Evolutionary conservation across 202 grass and related monocot genomes (phyloP).

Genomic region (Hordeum pubiflorum): DNA sequence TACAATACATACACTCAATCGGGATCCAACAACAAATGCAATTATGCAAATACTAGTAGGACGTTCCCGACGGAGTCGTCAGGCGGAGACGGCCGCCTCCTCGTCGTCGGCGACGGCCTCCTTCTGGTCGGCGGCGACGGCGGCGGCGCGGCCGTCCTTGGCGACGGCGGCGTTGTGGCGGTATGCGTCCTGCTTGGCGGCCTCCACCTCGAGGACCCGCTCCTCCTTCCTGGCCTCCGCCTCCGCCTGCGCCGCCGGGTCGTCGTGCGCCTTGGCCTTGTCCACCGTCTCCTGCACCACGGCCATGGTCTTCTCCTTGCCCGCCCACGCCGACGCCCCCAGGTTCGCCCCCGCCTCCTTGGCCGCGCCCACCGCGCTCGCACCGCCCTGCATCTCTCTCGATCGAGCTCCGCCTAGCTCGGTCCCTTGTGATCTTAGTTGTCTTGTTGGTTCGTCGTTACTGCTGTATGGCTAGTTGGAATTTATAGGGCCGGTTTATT

Average conservation of each 20-base stretch:
- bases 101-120: not conserved
- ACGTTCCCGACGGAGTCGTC: too few relatives aligned
- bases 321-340: slow-evolving; percentile 44
- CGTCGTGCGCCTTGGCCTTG: slow-evolving; percentile 34
- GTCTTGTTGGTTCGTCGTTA: too few relatives aligned
- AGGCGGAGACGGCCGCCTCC: not conserved
- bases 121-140: not conserved
- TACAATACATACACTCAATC: not conserved
- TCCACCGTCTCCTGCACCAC: slow-evolving; percentile 52
- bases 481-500: not conserved
- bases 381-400: slow-evolving; percentile 33
- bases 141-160: slow-evolving; percentile 13
- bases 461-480: not conserved
- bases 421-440: not conserved
- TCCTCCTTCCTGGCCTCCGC: slow-evolving; percentile 50
- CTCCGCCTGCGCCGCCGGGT: slow-evolving; percentile 37
- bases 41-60: not conserved
- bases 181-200: slow-evolving; percentile 36
- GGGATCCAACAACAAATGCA: not conserved
- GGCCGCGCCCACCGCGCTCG: slow-evolving; percentile 9
- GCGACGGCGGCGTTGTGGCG: slow-evolving; percentile 34
- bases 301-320: slow-evolving; percentile 68
- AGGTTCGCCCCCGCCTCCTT: slow-evolving; percentile 58
- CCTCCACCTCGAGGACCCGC: slow-evolving; percentile 46
- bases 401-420: too few relatives aligned